Conservation (phyloP, 768 basidiomycete genomes). For the Podaxis mareebaensis region DNA sequence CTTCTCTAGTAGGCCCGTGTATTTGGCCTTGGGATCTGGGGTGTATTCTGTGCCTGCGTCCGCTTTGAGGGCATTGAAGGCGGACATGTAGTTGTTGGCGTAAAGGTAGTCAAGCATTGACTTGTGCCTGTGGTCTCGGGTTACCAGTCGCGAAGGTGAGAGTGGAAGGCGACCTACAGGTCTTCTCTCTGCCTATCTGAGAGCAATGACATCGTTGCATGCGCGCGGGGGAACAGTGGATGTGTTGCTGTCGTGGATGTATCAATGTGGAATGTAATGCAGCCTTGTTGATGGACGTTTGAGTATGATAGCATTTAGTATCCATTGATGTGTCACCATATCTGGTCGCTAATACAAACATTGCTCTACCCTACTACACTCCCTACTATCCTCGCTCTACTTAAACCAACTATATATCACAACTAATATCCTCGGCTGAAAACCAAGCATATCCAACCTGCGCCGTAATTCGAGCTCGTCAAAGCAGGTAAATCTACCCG, state of each 20-base stretch:
- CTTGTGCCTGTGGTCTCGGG: conserved; percentile 55
- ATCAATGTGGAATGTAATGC: background rate
- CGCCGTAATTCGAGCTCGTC: conserved; percentile 12
- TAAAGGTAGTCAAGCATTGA: conserved; percentile 80
- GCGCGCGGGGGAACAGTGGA: background rate
- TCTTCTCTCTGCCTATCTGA: conserved; percentile 29
- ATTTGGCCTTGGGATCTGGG: conserved; percentile 86
- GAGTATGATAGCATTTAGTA: conserved; percentile 6
- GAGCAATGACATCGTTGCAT: conserved; percentile 24
- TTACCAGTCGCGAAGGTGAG: conserved; percentile 16
- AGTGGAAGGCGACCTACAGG: conserved; percentile 21
- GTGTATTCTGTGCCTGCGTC: conserved; percentile 62
- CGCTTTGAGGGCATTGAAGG: conserved; percentile 59
- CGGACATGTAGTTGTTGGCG: conserved; percentile 61
- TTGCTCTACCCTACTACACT: background rate
- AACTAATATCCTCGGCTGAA: background rate
- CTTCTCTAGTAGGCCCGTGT: conserved; percentile 88
- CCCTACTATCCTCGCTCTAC: background rate
- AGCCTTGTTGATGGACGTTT: conserved; percentile 9
- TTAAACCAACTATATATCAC: background rate
- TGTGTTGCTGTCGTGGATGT: background rate
- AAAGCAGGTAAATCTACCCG: background rate
- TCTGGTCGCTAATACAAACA: conserved; percentile 6
- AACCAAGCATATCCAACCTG: background rate
- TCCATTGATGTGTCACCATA: conserved; percentile 7